Evolutionary conservation across 495 filamentous ascomycete genomes (phyloP).

Genomic region (Podospora comata): DNA sequence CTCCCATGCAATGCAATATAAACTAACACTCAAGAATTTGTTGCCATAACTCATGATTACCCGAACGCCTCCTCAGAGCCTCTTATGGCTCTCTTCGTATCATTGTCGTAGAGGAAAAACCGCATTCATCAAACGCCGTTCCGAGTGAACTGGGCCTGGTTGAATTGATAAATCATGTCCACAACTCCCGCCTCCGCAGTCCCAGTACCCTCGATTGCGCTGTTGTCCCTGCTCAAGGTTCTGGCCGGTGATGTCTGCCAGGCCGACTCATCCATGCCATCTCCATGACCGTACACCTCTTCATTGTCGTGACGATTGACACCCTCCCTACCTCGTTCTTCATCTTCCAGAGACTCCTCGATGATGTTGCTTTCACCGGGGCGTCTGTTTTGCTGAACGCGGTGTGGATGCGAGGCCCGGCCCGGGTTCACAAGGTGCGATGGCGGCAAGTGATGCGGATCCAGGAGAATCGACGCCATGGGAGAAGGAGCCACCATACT

Average conservation of each 20-base stretch:
- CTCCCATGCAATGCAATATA: neutral
- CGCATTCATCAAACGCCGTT: slow-evolving; percentile 38
- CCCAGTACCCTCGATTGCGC: slow-evolving; percentile 23
- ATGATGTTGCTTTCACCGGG: slow-evolving; percentile 44
- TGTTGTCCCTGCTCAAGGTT: slow-evolving; percentile 43
- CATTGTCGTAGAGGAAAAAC: neutral
- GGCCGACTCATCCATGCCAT: slow-evolving; percentile 49
- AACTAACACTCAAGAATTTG: neutral
- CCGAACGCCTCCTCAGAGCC: neutral
- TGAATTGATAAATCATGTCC: slow-evolving; percentile 85
- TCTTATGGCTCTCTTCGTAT: neutral
- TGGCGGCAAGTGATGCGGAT: slow-evolving; percentile 82
- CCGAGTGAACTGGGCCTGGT: slow-evolving; percentile 72
- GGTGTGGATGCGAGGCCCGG: slow-evolving; percentile 26
- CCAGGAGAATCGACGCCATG: slow-evolving; percentile 72
- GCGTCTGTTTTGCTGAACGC: slow-evolving; percentile 42
- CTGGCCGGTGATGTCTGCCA: slow-evolving; percentile 49
- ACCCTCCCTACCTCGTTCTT: slow-evolving; percentile 58
- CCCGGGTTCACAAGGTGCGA: neutral
- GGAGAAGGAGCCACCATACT: slow-evolving; percentile 47
- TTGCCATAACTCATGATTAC: neutral
- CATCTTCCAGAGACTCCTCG: slow-evolving; percentile 48
- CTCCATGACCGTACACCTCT: slow-evolving; percentile 49
- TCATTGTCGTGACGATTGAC: slow-evolving; percentile 75
- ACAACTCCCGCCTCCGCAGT: slow-evolving; percentile 66